Evolutionary conservation across 192 early-diverging fungal genomes (phyloP), one percentile per base, ranked within the genome.

Genomic region (Coemansia sp.): DNA sequence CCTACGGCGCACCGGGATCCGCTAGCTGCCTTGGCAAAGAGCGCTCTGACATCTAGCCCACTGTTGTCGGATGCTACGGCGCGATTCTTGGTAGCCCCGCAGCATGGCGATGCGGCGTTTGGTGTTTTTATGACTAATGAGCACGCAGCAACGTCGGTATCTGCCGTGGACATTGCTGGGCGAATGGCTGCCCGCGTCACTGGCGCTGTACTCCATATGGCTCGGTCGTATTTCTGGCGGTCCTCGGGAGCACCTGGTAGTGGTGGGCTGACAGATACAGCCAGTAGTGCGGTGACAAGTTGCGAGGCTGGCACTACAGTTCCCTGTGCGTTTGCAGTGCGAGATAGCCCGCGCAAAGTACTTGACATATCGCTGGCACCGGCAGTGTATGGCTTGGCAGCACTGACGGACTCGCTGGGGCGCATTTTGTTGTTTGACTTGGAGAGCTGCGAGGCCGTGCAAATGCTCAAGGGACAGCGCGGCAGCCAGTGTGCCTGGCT

Each of bases 401-500:
- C 78, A 14, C 70, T 80, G 59, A 72, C 74, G 4, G 78, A 80
- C 37, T 75, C 78, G 27, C 73, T 80, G 9, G 78, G 78, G 0
- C 70, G 78, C 2, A 67, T 76, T 23, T 31, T 70, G 63, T 2
- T 81, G 4, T 69, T 81, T 73, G 78, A 81, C 19, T 62, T 76
- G 21, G 78, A 69, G 61, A 76, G 44, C 63, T 69, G 78, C 64
- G 78, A 81, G 45, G 65, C 67, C 0, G 58, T 76, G 21, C 70
- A 76, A 8, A 81, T 81, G 78, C 73, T 81, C 39, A 81, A 81
- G 62, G 78, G 78, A 1, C 71, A 73, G 9, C 73, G 78, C 11
- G 78, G 78, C 48, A 76, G 78, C 53, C 78, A 75, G 57, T 81
- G 78, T 41, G 78, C 78, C 5, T 81, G 78, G 78, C 63, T 81